These are phyloP conservation scores for Lactarius tabidus DNA, from an alignment of 768 basidiomycete genomes.

Conservation along the genomic window DNA sequence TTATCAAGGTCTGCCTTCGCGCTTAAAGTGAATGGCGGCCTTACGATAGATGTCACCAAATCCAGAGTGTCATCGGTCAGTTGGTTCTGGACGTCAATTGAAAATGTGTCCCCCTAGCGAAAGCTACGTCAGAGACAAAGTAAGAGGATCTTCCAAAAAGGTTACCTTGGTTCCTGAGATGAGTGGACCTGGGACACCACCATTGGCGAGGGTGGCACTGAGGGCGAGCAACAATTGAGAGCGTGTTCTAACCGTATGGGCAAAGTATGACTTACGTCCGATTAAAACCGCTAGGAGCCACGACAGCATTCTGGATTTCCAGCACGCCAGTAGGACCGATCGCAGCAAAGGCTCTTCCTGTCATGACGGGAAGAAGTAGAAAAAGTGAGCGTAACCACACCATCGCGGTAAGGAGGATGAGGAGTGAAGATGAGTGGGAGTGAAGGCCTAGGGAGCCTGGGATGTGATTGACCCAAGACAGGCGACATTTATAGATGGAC, in stretches of 20 bases:
- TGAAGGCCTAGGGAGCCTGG: not conserved
- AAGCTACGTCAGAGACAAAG: slow-evolving; percentile 26
- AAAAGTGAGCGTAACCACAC: not conserved
- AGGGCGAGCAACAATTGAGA: not conserved
- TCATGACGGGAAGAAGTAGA: not conserved
- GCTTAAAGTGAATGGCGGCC: not conserved
- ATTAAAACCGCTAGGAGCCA: slow-evolving; percentile 27
- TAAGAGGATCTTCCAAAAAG: not conserved
- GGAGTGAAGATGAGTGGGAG: not conserved
- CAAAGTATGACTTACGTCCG: slow-evolving; percentile 10
- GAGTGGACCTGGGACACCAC: slow-evolving; percentile 43
- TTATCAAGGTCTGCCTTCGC: not conserved
- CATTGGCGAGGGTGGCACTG: slow-evolving; percentile 41
- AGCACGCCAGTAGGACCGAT: slow-evolving; percentile 29
- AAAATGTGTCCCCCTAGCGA: slow-evolving; percentile 35
- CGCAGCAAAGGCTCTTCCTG: slow-evolving; percentile 9
- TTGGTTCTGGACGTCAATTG: slow-evolving; percentile 43
- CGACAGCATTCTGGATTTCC: slow-evolving; percentile 18
- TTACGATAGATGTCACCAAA: slow-evolving; percentile 46
- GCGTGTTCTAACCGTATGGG: not conserved
- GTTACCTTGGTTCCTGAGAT: slow-evolving; percentile 36
- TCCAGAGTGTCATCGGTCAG: slow-evolving; percentile 44
- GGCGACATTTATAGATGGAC: too few species aligned
- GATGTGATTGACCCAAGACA: too few species aligned
- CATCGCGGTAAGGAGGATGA: not conserved